Conservation (phyloP, 208 protist genomes). For the Trypanosoma rangeli region DNA sequence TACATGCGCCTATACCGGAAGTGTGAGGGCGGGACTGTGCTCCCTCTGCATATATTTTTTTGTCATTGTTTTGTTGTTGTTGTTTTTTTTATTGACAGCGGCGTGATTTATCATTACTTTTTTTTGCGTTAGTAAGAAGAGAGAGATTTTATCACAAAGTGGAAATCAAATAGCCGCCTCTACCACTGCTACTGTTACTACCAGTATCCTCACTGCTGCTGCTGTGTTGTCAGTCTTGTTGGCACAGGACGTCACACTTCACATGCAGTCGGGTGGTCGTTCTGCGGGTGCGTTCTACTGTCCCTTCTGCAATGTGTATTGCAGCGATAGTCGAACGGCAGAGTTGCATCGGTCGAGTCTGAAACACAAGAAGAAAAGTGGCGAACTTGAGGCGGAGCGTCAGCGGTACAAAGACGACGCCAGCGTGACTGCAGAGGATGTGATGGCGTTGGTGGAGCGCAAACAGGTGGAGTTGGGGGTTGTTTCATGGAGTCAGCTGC, state of each 20-base stretch:
- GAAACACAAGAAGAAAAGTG: slow-evolving; percentile 72
- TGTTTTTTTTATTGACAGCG: not conserved
- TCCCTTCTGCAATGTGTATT: slow-evolving; percentile 58
- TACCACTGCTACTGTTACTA: not conserved
- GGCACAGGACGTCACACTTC: slow-evolving; percentile 6
- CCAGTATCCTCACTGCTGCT: not conserved
- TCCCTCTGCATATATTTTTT: not conserved
- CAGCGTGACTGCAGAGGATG: slow-evolving; percentile 66
- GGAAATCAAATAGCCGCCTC: not conserved
- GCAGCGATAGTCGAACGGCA: slow-evolving; percentile 56
- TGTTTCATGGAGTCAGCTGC: slow-evolving; percentile 47
- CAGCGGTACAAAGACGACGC: slow-evolving; percentile 65
- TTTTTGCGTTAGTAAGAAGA: slow-evolving; percentile 4
- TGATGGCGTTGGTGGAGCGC: slow-evolving; percentile 66
- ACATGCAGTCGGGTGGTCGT: not conserved
- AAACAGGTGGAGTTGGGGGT: slow-evolving; percentile 55
- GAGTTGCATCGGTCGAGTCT: slow-evolving; percentile 57
- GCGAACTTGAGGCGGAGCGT: slow-evolving; percentile 54
- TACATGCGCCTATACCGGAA: not conserved
- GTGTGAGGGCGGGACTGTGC: not conserved
- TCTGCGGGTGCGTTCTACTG: slow-evolving; percentile 56
- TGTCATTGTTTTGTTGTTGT: not conserved
- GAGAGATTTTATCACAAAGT: not conserved
- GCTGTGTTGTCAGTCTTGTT: not conserved
- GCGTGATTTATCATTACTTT: slow-evolving; percentile 14